These are phyloP conservation scores for Trypanosoma scelopori DNA, from an alignment of 208 protist genomes.

Conservation along the genomic window DNA sequence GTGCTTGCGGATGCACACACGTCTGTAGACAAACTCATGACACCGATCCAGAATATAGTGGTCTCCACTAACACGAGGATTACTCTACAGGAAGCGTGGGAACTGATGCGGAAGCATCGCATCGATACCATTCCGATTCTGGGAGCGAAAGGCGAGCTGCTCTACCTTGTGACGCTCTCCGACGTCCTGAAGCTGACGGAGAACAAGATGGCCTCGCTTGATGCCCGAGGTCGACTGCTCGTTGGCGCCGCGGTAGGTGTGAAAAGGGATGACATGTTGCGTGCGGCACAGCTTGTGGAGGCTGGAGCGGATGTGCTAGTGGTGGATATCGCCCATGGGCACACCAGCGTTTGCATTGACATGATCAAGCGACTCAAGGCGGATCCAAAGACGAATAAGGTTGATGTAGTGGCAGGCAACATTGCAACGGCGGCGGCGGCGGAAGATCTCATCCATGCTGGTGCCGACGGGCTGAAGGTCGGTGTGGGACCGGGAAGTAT, in stretches of 20 bases:
- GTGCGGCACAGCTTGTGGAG: constrained; percentile 64
- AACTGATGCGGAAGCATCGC: constrained; percentile 61
- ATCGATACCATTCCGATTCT: constrained; percentile 74
- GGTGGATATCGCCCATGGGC: constrained; percentile 92
- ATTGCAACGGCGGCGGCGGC: constrained; percentile 82
- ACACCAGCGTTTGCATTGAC: constrained; percentile 84
- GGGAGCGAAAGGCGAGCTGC: constrained; percentile 49
- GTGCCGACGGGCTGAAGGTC: constrained; percentile 91
- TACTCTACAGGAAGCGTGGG: constrained; percentile 63
- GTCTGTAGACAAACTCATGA: constrained; percentile 63
- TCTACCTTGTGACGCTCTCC: constrained; percentile 77
- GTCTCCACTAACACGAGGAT: constrained; percentile 53
- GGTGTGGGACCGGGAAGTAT: constrained; percentile 87
- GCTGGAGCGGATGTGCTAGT: constrained; percentile 83
- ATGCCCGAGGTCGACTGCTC: constrained; percentile 70
- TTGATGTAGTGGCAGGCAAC: constrained; percentile 90
- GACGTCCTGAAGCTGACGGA: constrained; percentile 82
- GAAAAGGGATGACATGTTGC: constrained; percentile 72
- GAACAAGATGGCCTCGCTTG: constrained; percentile 72
- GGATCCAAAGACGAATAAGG: constrained; percentile 50
- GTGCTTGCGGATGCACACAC: constrained; percentile 53
- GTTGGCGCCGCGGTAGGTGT: constrained; percentile 87
- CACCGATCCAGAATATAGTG: constrained; percentile 52
- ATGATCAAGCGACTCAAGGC: constrained; percentile 80
- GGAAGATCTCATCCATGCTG: constrained; percentile 83